Base-by-base conservation (phyloP, 768 basidiomycete genomes). In the Mycena olivaceomarginata region DNA sequence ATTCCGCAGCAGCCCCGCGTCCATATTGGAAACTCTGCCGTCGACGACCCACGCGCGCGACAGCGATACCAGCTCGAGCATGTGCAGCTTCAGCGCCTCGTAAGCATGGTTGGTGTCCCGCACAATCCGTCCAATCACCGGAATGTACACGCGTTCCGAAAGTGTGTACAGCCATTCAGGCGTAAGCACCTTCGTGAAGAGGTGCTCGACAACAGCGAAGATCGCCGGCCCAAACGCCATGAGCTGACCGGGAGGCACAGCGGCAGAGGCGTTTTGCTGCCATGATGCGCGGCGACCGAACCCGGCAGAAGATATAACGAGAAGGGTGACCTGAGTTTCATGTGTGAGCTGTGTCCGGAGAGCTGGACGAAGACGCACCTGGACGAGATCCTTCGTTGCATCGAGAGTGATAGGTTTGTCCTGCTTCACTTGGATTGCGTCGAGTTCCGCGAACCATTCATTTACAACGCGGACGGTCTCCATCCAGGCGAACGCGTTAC, bases 401-500 rank as follows among this genome's bases (percentile, higher is more conserved):
- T 70, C 6, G 5, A 70, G 16, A 10, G 59, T 62, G 5, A 70
- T 22, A 8, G 57, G 7, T 12, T 22, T 12, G 43, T n/a, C 43
- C 41, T 10, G 16, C 9, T 43, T 62, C 20, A 5, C 48, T 7
- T 53, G 46, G 5, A 45, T 39, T 48, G 56, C 57, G n/a, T 89
- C 87, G 9, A 91, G 79, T 22, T 86, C 81, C 16, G 82, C 79
- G 62, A 89, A 87, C 89, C 89, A 90, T 76, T 90, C 87, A 37
- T 86, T 78, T 10, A 86, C 74, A 2, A 89, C 81, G 43, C 85
- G 85, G 11, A 86, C 83, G 0, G 87, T 84, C 77, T 91, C 89
- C 18, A 82, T 80, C 91, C 90, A 91, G 6, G 89, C 90, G n/a
- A 91, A 83, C 8, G 88, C 86, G 70, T 88, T 84, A 46, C 91